These are phyloP conservation scores for Dipodascopsis uninucleata DNA, from an alignment of 805 yeast genomes.

Conservation along the genomic window DNA sequence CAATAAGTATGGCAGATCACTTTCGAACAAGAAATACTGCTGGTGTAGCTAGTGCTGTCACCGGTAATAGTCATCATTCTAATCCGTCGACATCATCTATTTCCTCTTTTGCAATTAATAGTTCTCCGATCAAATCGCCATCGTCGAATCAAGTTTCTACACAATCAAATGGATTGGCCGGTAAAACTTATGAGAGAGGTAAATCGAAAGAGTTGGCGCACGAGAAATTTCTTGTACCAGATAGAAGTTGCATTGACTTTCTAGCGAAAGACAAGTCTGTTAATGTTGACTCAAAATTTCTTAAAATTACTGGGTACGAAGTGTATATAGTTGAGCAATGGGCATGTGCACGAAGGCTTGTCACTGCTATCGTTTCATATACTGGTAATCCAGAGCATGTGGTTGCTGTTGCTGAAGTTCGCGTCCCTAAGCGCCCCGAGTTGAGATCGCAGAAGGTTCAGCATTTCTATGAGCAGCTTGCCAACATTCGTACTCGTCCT, in stretches of 20 bases:
- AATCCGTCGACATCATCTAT: no score
- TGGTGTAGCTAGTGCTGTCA: no score
- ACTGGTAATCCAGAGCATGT: constrained; percentile 77
- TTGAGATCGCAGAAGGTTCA: constrained; percentile 53
- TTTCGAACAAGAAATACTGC: no score
- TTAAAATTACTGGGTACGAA: constrained; percentile 67
- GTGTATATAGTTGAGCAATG: constrained; percentile 92
- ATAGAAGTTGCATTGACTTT: constrained; percentile 1
- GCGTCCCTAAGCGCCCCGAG: constrained; percentile 45
- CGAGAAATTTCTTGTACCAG: constrained; percentile 7
- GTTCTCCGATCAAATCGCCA: no score
- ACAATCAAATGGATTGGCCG: no score
- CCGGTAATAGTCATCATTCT: no score
- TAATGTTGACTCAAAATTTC: constrained; percentile 2
- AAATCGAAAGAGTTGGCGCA: no score
- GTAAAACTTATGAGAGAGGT: no score
- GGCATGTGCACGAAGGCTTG: constrained; percentile 65
- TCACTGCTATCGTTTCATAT: constrained; percentile 69
- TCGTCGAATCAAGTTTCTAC: no score
- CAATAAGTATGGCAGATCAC: no score
- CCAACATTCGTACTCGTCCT: constrained; percentile 62
- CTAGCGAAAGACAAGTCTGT: background rate
- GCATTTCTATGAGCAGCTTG: constrained; percentile 61
- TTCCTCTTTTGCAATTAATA: no score
- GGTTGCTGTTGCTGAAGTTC: constrained; percentile 58